Evolutionary conservation across 352 stramenopile species (phyloP).

Genomic region (Pythium folliculosum): DNA sequence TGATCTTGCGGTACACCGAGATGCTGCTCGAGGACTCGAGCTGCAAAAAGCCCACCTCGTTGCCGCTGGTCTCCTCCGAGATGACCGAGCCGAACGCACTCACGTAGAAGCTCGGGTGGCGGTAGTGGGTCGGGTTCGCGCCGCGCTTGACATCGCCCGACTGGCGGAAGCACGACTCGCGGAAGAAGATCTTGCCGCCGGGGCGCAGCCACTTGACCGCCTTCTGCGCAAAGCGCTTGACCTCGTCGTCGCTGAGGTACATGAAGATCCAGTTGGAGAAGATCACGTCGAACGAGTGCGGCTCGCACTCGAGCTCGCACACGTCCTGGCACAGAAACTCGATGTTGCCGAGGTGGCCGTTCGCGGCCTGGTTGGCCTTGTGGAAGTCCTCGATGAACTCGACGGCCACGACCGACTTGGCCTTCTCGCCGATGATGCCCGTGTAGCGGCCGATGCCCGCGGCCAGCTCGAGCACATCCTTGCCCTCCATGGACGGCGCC

Average conservation of each 20-base stretch:
- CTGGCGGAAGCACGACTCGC: constrained; percentile 41
- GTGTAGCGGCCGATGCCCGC: constrained; percentile 31
- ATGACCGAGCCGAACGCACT: constrained; percentile 33
- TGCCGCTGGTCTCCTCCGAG: constrained; percentile 28
- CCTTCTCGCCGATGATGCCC: constrained; percentile 38
- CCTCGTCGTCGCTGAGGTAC: constrained; percentile 34
- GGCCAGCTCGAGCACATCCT: constrained; percentile 40
- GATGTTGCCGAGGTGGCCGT: constrained; percentile 59
- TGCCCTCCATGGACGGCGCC: constrained; percentile 44
- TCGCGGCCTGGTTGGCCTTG: constrained; percentile 33
- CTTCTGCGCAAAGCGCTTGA: constrained; percentile 33
- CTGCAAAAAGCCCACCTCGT: constrained; percentile 63
- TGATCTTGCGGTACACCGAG: constrained; percentile 45
- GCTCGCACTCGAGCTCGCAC: constrained; percentile 52
- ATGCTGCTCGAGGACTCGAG: constrained; percentile 72
- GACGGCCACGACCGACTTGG: constrained; percentile 35
- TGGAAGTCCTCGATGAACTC: constrained; percentile 58
- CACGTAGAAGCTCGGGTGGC: constrained; percentile 46
- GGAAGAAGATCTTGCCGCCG: constrained; percentile 36
- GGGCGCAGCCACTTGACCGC: constrained; percentile 34
- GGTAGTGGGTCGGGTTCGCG: constrained; percentile 49
- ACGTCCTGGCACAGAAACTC: constrained; percentile 72
- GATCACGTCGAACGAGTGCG: constrained; percentile 47
- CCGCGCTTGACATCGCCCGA: constrained; percentile 42
- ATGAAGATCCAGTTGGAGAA: constrained; percentile 42